Base-by-base conservation (phyloP, 768 basidiomycete species). In the Inosperma sp. region DNA sequence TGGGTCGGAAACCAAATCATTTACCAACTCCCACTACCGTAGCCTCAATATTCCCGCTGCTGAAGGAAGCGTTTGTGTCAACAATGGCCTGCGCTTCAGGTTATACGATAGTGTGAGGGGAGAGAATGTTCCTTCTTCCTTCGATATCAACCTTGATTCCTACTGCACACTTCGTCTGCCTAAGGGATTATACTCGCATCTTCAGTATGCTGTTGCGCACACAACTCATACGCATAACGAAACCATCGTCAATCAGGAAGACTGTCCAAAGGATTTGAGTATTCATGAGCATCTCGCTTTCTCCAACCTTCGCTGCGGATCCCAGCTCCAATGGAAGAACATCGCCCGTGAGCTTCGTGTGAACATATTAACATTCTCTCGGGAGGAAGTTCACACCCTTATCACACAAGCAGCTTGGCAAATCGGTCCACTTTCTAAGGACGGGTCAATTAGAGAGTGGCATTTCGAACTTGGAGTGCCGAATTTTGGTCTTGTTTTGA, bases 261-360 rank as follows among this genome's bases (percentile, higher is more conserved):
- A 63, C 7, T 79, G 77, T 46, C 72, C 71, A 4, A 39, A 44
- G 17, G 63, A 71, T 5, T 59, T 81, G 19, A 67, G 54, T 7
- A 52, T 76, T 2, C 76, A 81, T 23, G 78, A 81, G 48, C 73
- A 65, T 27, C 62, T 72, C 10, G 66, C 73, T 0, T 81, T 78
- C 44, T 72, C 69, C 9, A 62, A 67, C 42, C 53, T 81, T 29
- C 75, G 80, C 5, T 68, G 72, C 30, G 78, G 79, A 0, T 51
- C 64, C 0, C 59, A 51, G 2, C 54, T 81, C 0, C 79, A 81
- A 42, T 80, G 78, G 79, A 59, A 72, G 31, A 81, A 81, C 51
- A 71, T 81, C 31, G 51, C 68, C 10, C 68, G 73, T n/a, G 76
- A 76, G 53, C 54, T 81, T n/a, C 65, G 66, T 6, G 65, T 65